These are phyloP conservation scores for Cordyceps cicadae DNA, from an alignment of 2,329 filamentous ascomycete genomes.

Conservation along the genomic window DNA sequence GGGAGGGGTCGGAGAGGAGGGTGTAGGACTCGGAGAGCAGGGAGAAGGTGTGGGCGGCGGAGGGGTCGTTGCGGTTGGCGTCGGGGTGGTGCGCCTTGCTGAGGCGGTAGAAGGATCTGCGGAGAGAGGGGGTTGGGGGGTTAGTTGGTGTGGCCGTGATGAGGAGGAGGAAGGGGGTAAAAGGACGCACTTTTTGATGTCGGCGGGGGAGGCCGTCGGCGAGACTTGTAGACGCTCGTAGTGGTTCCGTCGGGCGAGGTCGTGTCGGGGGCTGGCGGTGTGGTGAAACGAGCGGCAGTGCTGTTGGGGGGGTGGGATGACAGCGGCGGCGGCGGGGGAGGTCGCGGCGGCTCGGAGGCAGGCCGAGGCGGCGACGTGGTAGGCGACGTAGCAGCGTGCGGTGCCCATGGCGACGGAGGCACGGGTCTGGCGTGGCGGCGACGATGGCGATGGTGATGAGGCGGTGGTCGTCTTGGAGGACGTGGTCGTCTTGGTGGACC, in stretches of 20 bases:
- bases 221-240: conserved; percentile 76
- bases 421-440: neutral
- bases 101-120: conserved; percentile 74
- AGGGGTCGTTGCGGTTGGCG: conserved; percentile 69
- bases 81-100: conserved; percentile 92
- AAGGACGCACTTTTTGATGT: conserved; percentile 69
- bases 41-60: conserved; percentile 68
- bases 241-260: conserved; percentile 48
- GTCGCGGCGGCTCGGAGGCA: neutral
- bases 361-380: neutral
- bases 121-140: too few species aligned
- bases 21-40: conserved; percentile 78
- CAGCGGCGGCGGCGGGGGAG: neutral
- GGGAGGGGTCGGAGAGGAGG: conserved; percentile 61
- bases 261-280: conserved; percentile 8
- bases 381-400: neutral
- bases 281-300: conserved; percentile 19
- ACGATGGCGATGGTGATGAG: neutral
- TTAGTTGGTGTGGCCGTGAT: too few species aligned
- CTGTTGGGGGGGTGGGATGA: neutral
- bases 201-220: conserved; percentile 57
- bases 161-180: neutral
- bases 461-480: neutral
- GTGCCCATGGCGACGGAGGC: neutral
- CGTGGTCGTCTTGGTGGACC: neutral